phyloP scores from a whole-genome alignment of 805 yeast genomes.

The Wickerhamomyces bisporus region DNA sequence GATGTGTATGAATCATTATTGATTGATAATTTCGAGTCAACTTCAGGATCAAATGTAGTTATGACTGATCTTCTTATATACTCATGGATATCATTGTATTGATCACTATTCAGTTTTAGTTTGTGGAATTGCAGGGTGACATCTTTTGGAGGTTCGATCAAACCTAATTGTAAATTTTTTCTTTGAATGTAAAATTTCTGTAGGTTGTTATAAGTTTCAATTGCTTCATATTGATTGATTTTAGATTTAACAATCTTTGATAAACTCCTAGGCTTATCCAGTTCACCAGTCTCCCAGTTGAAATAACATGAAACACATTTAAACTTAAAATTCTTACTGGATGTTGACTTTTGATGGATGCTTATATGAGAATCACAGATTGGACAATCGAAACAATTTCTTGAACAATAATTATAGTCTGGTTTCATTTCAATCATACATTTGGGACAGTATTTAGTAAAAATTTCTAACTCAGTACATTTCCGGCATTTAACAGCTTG shows the following conservation, averaged over 20 bases:
- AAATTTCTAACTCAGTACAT: constrained; percentile 23
- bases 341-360: constrained; percentile 7
- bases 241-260: constrained; percentile 11
- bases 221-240: constrained; percentile 2
- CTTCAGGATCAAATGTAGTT: constrained; percentile 2
- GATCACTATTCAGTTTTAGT: constrained; percentile 6
- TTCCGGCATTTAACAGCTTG: constrained; percentile 23
- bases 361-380: constrained; percentile 12
- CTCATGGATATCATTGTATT: constrained; percentile 8
- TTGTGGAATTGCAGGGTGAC: constrained; percentile 13
- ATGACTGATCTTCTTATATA: constrained; percentile 12
- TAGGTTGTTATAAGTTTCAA: constrained; percentile 12
- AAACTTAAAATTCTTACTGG: constrained; percentile 5
- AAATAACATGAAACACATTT: constrained; percentile 16
- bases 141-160: constrained; percentile 12
- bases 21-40: not conserved
- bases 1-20: not conserved
- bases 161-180: constrained; percentile 8
- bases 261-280: constrained; percentile 15
- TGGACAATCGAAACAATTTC: constrained; percentile 26
- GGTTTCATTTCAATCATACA: constrained; percentile 23
- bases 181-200: constrained; percentile 17
- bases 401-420: constrained; percentile 19
- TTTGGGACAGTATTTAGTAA: constrained; percentile 21
- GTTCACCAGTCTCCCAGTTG: constrained; percentile 7